Conservation (phyloP, 2,329 filamentous ascomycete species). For the Eutypella sp. region DNA sequence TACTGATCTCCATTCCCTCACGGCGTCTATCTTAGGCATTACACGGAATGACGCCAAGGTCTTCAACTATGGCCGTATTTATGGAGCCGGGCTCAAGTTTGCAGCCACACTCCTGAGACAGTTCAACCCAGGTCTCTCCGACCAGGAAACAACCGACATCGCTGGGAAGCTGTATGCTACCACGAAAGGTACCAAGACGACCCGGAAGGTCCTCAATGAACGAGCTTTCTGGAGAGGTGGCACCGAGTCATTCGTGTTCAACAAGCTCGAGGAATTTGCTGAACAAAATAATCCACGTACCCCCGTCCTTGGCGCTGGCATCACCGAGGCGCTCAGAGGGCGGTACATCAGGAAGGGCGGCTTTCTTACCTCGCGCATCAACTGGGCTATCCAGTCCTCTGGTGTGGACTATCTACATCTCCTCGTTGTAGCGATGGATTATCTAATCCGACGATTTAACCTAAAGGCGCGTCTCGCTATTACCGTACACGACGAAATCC, state of each 20-base stretch:
- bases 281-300: constrained; percentile 89
- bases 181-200: constrained; percentile 87
- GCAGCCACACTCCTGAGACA: constrained; percentile 84
- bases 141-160: constrained; percentile 69
- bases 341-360: constrained; percentile 82
- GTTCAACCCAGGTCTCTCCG: constrained; percentile 82
- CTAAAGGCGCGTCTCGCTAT: constrained; percentile 82
- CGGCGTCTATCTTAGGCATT: constrained; percentile 86
- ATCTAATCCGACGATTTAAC: constrained; percentile 78
- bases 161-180: constrained; percentile 78
- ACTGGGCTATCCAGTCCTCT: constrained; percentile 97
- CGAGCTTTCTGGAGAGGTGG: constrained; percentile 90
- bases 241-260: constrained; percentile 97
- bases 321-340: constrained; percentile 90
- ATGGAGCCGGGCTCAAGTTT: constrained; percentile 94
- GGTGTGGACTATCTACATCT: constrained; percentile 97
- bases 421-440: constrained; percentile 91
- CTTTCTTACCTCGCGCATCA: constrained; percentile 94
- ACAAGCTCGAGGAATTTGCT: constrained; percentile 95
- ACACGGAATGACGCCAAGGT: constrained; percentile 93
- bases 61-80: constrained; percentile 98
- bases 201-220: constrained; percentile 64
- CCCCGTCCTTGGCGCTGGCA: constrained; percentile 87
- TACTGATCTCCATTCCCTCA: constrained; percentile 91
- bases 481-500: constrained; percentile 96